Base-by-base conservation (phyloP, 78 protist species). In the Isochrysis galbana region DNA sequence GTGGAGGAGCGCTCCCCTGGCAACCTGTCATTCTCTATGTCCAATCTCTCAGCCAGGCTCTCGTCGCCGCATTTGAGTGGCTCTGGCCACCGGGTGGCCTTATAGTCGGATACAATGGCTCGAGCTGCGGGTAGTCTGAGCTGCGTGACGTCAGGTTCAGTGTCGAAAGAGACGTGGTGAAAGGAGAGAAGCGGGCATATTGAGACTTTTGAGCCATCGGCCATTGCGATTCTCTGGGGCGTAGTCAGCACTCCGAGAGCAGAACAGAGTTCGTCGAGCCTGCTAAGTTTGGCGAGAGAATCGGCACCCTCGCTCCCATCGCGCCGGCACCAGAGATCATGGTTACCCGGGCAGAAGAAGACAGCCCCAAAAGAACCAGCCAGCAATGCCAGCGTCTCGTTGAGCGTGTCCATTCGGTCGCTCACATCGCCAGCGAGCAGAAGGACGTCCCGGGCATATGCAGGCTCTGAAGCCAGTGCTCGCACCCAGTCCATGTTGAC, bases 261-360 rank as follows among this genome's bases (percentile, higher is more conserved):
- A 38, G 2, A 29, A 34, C 92, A 72, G 5, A 45, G n/a, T 2
- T 5, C 19, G 29, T 21, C 26, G 10, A 89, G 14, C 22, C 41
- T 22, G 11, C 38, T 44, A 1, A 61, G 78, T 45, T 89, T 89
- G 3, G 5, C 44, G n/a, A 89, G n/a, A 34, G 92, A 89, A n/a
- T 54, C 41, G 17, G 25, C n/a, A 10, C 44, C 41, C 90, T 7
- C 23, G 42, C 4, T 0, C 14, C 19, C 51, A n/a, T 61, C 54
- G 23, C 10, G 32, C 32, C 2, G 17, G 42, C 3, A 0, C 92
- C 92, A 89, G 39, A 89, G 32, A 7, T 89, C 92, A 47, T 89
- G 92, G 61, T 89, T 89, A 11, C 92, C 92, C 0, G 92, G 86
- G 48, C n/a, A 41, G 82, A 67, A 89, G 74, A 89, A 89, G 41